Evolutionary conservation across 83 land plant genomes (phyloP).

Genomic region (Picea abies): DNA sequence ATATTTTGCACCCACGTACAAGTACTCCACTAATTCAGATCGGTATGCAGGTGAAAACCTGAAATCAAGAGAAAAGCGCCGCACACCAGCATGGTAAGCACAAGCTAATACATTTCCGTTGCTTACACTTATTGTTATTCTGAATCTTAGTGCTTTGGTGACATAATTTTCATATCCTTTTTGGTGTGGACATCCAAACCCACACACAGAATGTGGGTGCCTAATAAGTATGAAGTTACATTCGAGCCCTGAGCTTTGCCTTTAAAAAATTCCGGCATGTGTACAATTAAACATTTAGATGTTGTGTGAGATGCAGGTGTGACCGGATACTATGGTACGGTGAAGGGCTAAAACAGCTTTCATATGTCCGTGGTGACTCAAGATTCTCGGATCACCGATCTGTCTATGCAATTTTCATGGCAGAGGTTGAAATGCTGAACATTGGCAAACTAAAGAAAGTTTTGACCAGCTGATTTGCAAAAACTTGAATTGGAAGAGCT

Average conservation of each 20-base stretch:
- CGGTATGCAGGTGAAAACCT: constrained; percentile 26
- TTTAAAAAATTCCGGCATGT: too few species aligned
- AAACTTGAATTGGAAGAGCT: too few species aligned
- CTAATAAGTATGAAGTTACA: too few species aligned
- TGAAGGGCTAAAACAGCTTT: constrained; percentile 28
- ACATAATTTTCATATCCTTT: too few species aligned
- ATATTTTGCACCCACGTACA: constrained; percentile 55
- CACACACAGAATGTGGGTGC: too few species aligned
- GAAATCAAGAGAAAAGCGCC: constrained; percentile 28
- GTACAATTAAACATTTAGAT: neutral
- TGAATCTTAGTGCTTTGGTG: too few species aligned
- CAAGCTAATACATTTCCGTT: too few species aligned
- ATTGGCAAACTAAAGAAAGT: neutral
- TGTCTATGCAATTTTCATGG: constrained; percentile 27
- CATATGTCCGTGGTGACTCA: constrained; percentile 33
- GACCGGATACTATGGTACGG: constrained; percentile 35
- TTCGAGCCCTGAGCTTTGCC: too few species aligned
- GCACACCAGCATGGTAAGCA: constrained; percentile 46
- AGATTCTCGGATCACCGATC: constrained; percentile 31
- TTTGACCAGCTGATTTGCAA: neutral
- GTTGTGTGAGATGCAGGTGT: constrained; percentile 17
- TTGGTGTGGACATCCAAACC: too few species aligned
- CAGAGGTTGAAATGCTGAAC: constrained; percentile 25
- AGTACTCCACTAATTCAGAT: constrained; percentile 37
- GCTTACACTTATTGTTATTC: too few species aligned